These are phyloP conservation scores for Populus deltoides DNA, from an alignment of 345 rosid species.

Conservation along the genomic window DNA sequence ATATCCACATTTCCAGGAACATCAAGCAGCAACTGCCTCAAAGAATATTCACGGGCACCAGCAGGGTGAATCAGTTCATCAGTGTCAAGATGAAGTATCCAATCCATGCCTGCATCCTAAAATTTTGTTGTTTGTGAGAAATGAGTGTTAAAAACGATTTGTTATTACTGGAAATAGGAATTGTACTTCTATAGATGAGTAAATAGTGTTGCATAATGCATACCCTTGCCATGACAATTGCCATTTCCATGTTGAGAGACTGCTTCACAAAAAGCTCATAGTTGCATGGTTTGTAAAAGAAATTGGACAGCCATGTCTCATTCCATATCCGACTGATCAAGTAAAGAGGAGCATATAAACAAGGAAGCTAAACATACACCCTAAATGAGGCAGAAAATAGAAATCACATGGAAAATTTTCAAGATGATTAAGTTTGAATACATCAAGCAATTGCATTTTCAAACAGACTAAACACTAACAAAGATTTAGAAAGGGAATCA, in stretches of 20 bases:
- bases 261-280: slow-evolving; percentile 94
- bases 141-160: not conserved
- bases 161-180: not conserved
- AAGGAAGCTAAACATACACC: slow-evolving; percentile 4
- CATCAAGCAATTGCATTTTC: not conserved
- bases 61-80: slow-evolving; percentile 86
- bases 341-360: not conserved
- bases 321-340: slow-evolving; percentile 84
- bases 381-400: not conserved
- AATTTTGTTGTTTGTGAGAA: not conserved
- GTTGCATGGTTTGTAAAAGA: slow-evolving; percentile 95
- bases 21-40: slow-evolving; percentile 45
- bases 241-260: slow-evolving; percentile 98
- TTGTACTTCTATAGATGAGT: slow-evolving; percentile 1
- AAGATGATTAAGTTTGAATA: not conserved
- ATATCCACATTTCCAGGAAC: slow-evolving; percentile 67
- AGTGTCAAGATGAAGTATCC: slow-evolving; percentile 95
- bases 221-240: slow-evolving; percentile 95
- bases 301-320: slow-evolving; percentile 86
- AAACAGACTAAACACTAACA: not conserved
- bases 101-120: slow-evolving; percentile 81
- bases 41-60: slow-evolving; percentile 72
- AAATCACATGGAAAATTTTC: not conserved
- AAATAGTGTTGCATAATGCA: not conserved
- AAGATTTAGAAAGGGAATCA: not conserved